Conservation (phyloP, 2,329 filamentous ascomycete genomes). For the Geosmithia putterillii region DNA sequence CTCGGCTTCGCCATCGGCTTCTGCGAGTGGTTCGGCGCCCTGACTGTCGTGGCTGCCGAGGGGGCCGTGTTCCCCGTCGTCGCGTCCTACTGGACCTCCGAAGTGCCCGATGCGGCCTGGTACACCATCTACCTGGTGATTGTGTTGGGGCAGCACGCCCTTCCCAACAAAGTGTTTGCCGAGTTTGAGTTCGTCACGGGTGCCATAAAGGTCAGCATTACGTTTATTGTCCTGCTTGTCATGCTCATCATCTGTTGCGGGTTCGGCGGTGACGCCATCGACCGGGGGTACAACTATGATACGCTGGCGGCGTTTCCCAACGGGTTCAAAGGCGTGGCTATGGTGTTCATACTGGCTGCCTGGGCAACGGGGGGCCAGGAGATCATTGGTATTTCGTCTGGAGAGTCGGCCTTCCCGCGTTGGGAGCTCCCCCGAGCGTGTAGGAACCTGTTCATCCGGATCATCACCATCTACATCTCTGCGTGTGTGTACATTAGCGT, state of each 20-base stretch:
- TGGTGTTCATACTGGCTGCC: background rate
- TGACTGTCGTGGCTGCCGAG: conserved; percentile 37
- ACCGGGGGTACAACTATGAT: background rate
- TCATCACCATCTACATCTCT: conserved; percentile 50
- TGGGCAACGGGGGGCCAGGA: background rate
- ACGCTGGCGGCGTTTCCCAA: background rate
- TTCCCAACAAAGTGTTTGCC: background rate
- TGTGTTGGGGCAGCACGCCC: background rate
- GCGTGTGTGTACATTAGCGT: conserved; percentile 12
- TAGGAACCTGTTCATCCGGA: conserved; percentile 44
- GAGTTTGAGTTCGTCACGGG: background rate
- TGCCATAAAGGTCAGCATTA: background rate
- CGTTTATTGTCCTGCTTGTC: background rate
- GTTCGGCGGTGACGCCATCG: background rate
- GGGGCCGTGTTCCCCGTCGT: conserved; percentile 40
- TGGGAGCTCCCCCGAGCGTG: conserved; percentile 42
- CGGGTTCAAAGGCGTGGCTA: background rate
- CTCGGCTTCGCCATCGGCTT: conserved; percentile 40
- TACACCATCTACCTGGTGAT: background rate
- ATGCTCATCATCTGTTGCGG: background rate
- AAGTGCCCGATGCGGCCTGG: background rate
- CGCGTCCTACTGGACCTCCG: conserved; percentile 23
- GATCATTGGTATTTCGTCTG: conserved; percentile 18
- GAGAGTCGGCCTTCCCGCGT: conserved; percentile 25
- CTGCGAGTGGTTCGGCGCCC: conserved; percentile 31